A percentile compares a stretch with the other conserved stretches of the same genome.
Evolutionary conservation across 2,329 filamentous ascomycete genomes (phyloP).

Genomic region (Verticillium nubilum): DNA sequence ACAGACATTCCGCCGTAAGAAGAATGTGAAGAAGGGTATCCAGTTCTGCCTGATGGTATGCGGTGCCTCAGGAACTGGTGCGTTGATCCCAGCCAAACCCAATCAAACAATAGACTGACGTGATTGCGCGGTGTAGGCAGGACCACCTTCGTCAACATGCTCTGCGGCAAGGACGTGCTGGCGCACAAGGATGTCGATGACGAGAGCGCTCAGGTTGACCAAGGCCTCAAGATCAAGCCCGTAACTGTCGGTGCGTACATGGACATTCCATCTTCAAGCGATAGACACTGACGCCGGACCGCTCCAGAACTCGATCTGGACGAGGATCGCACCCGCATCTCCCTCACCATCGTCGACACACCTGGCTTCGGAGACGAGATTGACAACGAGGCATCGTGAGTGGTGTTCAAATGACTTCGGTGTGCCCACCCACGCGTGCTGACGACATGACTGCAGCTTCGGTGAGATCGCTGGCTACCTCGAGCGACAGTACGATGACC

Average conservation of each 20-base stretch:
- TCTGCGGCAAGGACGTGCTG: slow-evolving; percentile 91
- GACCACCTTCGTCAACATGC: slow-evolving; percentile 98
- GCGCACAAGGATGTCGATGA: slow-evolving; percentile 91
- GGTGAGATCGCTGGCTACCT: slow-evolving; percentile 97
- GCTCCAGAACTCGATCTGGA: slow-evolving; percentile 84
- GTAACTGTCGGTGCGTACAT: slow-evolving; percentile 75
- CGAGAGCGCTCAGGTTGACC: slow-evolving; percentile 83
- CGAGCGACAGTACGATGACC: slow-evolving; percentile 98
- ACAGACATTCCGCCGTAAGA: slow-evolving; percentile 97
- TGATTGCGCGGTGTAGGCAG: slow-evolving; percentile 54
- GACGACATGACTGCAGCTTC: slow-evolving; percentile 55
- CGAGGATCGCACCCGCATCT: slow-evolving; percentile 97
- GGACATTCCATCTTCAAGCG: not conserved
- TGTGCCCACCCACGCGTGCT: not conserved
- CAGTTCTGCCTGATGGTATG: slow-evolving; percentile 99
- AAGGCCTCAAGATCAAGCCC: slow-evolving; percentile 97
- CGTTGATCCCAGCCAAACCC: slow-evolving; percentile 23
- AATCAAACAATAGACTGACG: not conserved
- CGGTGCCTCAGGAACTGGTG: slow-evolving; percentile 97
- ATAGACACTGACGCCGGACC: not conserved
- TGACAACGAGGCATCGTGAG: slow-evolving; percentile 94
- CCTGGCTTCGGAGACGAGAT: slow-evolving; percentile 98
- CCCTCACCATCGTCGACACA: slow-evolving; percentile 96
- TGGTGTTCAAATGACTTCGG: not conserved
- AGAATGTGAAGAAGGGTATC: slow-evolving; percentile 99